These are phyloP conservation scores for Agaricales sp. DNA, from an alignment of 1,284 basidiomycete genomes.

Conservation along the genomic window DNA sequence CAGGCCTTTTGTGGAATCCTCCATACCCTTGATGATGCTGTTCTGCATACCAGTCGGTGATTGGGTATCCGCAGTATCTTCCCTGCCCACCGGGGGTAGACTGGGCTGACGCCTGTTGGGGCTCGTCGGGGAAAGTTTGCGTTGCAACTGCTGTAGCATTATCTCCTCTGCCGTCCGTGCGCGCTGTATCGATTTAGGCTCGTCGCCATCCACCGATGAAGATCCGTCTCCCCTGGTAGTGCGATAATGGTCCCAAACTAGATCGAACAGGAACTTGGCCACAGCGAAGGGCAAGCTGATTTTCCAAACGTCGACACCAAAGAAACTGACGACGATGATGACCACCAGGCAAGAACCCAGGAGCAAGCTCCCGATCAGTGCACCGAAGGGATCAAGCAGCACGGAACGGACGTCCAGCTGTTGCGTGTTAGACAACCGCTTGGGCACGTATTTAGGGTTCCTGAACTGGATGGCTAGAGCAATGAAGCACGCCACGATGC, in stretches of 20 bases:
- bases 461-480: slow-evolving; percentile 48
- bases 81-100: background rate
- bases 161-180: slow-evolving; percentile 13
- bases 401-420: slow-evolving; percentile 33
- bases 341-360: slow-evolving; percentile 39
- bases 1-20: too few species aligned
- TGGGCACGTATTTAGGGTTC: slow-evolving; percentile 39
- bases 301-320: slow-evolving; percentile 63
- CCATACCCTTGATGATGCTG: background rate
- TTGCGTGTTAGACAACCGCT: slow-evolving; percentile 26
- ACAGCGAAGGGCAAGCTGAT: slow-evolving; percentile 85
- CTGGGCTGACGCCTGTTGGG: background rate
- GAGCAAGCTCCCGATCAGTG: slow-evolving; percentile 39
- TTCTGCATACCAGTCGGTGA: background rate
- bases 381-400: slow-evolving; percentile 39
- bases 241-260: slow-evolving; percentile 46
- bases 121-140: background rate
- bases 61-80: background rate
- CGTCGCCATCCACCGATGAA: slow-evolving; percentile 8
- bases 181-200: slow-evolving; percentile 4
- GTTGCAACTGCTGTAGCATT: background rate
- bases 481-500: slow-evolving; percentile 42
- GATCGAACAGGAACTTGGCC: slow-evolving; percentile 61
- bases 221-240: slow-evolving; percentile 19
- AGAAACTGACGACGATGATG: slow-evolving; percentile 45